Evolutionary conservation across 2,329 filamentous ascomycete species (phyloP).

Genomic region (Akanthomyces lecanii): DNA sequence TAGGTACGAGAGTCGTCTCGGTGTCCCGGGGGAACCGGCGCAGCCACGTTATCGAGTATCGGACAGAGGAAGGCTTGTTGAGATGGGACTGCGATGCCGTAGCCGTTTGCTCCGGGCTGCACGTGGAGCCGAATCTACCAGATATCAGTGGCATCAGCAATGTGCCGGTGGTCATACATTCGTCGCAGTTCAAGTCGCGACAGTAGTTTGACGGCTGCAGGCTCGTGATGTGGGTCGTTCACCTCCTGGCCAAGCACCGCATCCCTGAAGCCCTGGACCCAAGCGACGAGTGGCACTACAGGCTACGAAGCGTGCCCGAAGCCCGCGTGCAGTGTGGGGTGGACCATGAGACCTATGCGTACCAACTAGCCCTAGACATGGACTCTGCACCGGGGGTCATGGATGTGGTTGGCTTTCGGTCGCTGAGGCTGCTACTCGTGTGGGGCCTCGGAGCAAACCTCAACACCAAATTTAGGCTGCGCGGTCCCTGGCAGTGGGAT

Average conservation of each 20-base stretch:
- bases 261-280: constrained; percentile 21
- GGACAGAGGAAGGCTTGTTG: background rate
- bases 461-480: background rate
- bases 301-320: background rate
- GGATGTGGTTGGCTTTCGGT: background rate
- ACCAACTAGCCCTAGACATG: background rate
- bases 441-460: background rate
- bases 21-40: constrained; percentile 19
- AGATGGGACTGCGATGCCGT: constrained; percentile 39
- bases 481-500: background rate
- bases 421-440: background rate
- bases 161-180: constrained; percentile 37
- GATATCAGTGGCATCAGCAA: constrained; percentile 34
- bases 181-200: constrained; percentile 38
- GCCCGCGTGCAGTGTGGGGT: background rate
- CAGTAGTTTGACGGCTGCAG: constrained; percentile 33
- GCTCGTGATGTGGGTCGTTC: too few species aligned
- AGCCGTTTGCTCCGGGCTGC: constrained; percentile 40
- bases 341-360: background rate
- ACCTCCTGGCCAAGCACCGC: constrained; percentile 25
- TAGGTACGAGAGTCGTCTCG: constrained; percentile 27
- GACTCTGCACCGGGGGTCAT: background rate
- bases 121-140: constrained; percentile 36
- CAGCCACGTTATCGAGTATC: constrained; percentile 16
- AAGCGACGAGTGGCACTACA: background rate